A percentile compares a stretch with the other conserved stretches of the same genome.
Evolutionary conservation across 2,329 filamentous ascomycete species (phyloP).

Genomic region (Hymenoscyphus albidus): DNA sequence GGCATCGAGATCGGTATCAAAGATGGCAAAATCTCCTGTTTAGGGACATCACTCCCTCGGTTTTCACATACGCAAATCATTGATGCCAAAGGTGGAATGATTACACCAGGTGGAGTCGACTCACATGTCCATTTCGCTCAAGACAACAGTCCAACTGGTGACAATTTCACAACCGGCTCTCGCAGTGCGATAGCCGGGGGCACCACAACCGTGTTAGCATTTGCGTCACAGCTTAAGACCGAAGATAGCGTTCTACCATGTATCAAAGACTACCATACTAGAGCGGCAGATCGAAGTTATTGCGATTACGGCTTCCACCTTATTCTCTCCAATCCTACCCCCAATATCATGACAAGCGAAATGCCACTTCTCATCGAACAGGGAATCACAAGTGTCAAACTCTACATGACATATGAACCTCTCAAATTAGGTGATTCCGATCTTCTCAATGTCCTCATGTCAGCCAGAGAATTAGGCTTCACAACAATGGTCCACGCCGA

Average conservation of each 20-base stretch:
- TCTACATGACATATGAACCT: constrained; percentile 51
- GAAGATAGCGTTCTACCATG: constrained; percentile 44
- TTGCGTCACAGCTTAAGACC: constrained; percentile 50
- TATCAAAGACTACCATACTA: constrained; percentile 45
- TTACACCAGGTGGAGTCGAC: constrained; percentile 47
- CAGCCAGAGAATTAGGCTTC: constrained; percentile 41
- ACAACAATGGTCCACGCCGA: constrained; percentile 49
- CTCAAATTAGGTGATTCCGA: constrained; percentile 47
- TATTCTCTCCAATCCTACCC: constrained; percentile 45
- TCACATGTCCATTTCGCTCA: constrained; percentile 47
- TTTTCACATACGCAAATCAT: constrained; percentile 37
- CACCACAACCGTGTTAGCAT: constrained; percentile 55
- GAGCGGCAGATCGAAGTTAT: constrained; percentile 44
- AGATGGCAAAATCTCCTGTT: constrained; percentile 42
- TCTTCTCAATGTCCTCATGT: constrained; percentile 48
- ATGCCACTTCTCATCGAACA: constrained; percentile 39
- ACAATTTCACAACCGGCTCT: constrained; percentile 42
- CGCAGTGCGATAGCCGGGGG: constrained; percentile 55
- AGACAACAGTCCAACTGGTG: constrained; percentile 42
- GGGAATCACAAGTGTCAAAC: constrained; percentile 47
- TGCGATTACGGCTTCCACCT: constrained; percentile 56
- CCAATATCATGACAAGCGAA: constrained; percentile 40
- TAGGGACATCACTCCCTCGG: constrained; percentile 39
- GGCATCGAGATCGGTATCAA: constrained; percentile 46
- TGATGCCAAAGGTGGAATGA: constrained; percentile 43